Base-by-base conservation (phyloP, 805 yeast species). In the Saturnispora gosingensis region DNA sequence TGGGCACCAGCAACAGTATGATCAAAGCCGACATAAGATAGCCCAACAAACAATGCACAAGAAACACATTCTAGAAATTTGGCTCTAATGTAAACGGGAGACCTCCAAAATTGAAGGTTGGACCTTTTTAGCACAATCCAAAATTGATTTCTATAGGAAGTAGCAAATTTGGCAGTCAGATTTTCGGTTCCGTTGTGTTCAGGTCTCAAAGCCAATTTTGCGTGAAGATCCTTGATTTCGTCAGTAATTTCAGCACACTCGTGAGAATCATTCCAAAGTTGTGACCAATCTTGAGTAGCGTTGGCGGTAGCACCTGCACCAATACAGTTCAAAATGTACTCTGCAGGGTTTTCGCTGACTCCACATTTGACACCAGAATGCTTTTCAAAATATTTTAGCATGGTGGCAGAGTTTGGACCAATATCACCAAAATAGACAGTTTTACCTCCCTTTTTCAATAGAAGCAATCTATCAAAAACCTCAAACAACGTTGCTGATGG, bases 261-360 rank as follows among this genome's bases (percentile, higher is more conserved):
- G 4, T 58, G 56, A 4, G 70, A 63, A 24, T 66, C 67, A 16
- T 59, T 62, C 93, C 93, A 85, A 9, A 80, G 69, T 8, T 81
- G 80, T 63, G 74, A 72, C 81, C 85, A 85, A 65, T 85, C 84
- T 52, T 73, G 74, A 43, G 65, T 62, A 38, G 78, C 77, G 49
- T 72, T 66, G 9, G 88, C 84, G 50, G 88, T 83, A 8, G 90
- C 88, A 65, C 88, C 90, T 32, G 90, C 90, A 58, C 91, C 91
- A 64, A 85, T 82, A 60, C 81, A 81, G 55, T 81, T 80, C 60
- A 83, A 70, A 67, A 83, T 82, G 70, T 83, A 83, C 66, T 83
- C 89, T 46, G 88, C 89, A 48, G 89, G 89, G 56, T 83, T 83
- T 52, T 81, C 88, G 46, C 73, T 71, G 6, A 65, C 67, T 50